A percentile compares a stretch with the other conserved stretches of the same genome.
Evolutionary conservation across 768 basidiomycete species (phyloP).

Genomic region (Russula lepida): DNA sequence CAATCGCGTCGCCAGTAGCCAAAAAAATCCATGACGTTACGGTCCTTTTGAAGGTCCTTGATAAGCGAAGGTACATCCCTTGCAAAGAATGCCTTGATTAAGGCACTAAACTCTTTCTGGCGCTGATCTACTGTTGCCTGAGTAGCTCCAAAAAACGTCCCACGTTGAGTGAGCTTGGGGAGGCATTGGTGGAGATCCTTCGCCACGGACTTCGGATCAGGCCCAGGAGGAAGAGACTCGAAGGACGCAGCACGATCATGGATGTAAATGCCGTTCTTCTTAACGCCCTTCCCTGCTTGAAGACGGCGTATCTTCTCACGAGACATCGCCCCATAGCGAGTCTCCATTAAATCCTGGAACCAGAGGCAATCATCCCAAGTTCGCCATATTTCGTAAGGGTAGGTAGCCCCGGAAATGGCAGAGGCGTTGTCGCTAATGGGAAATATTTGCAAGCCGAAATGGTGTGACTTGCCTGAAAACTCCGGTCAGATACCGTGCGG

Average conservation of each 20-base stretch:
- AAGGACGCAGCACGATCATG: conserved; percentile 73
- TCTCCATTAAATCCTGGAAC: conserved; percentile 64
- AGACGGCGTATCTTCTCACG: conserved; percentile 62
- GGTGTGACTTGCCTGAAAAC: conserved; percentile 17
- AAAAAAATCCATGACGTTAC: conserved; percentile 65
- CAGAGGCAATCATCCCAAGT: conserved; percentile 77
- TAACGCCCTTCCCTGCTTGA: conserved; percentile 63
- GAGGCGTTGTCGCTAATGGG: conserved; percentile 21
- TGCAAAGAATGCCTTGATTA: conserved; percentile 51
- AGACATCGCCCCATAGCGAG: conserved; percentile 54
- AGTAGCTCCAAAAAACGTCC: conserved; percentile 62
- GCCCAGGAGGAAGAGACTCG: conserved; percentile 78
- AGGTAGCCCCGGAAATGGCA: conserved; percentile 22
- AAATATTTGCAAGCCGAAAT: conserved; percentile 24
- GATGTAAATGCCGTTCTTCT: conserved; percentile 60
- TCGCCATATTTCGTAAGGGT: conserved; percentile 63
- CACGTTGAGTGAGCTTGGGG: conserved; percentile 63
- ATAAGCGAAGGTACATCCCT: conserved; percentile 59
- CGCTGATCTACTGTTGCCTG: conserved; percentile 59
- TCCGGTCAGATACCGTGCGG: background rate
- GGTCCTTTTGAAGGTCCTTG: conserved; percentile 51
- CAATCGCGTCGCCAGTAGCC: conserved; percentile 67
- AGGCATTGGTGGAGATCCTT: conserved; percentile 57
- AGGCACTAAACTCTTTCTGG: conserved; percentile 46
- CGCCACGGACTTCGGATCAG: conserved; percentile 68